Conservation (phyloP, 1,139 yeast species). For the Lodderomyces theae region DNA sequence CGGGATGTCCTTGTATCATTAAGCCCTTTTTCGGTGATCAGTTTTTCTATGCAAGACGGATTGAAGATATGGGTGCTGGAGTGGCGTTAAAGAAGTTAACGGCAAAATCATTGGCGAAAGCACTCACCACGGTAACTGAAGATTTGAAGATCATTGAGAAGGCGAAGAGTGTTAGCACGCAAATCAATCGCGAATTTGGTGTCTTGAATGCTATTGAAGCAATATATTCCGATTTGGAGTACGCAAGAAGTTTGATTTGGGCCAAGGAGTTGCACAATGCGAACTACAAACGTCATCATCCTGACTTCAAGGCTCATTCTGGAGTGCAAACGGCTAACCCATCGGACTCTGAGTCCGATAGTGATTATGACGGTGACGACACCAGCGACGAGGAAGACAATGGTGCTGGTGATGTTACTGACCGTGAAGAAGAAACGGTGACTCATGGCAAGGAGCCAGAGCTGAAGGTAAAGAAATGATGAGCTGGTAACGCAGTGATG, state of each 20-base stretch:
- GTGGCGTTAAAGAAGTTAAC: constrained; percentile 66
- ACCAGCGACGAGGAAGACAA: constrained; percentile 15
- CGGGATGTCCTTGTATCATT: constrained; percentile 85
- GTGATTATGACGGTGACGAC: constrained; percentile 15
- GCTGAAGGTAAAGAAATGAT: not conserved
- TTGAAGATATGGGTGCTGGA: constrained; percentile 92
- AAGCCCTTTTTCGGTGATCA: constrained; percentile 98
- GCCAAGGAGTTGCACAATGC: constrained; percentile 30
- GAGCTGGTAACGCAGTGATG: too few species aligned
- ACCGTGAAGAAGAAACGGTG: constrained; percentile 8
- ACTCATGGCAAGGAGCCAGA: not conserved
- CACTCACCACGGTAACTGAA: constrained; percentile 64
- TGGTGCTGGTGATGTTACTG: constrained; percentile 5
- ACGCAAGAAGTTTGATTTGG: constrained; percentile 51
- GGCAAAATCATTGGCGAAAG: constrained; percentile 58
- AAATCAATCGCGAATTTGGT: constrained; percentile 71
- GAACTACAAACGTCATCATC: constrained; percentile 20
- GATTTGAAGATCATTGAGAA: constrained; percentile 64
- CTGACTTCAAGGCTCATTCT: constrained; percentile 18
- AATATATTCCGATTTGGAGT: constrained; percentile 76
- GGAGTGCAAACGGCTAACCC: constrained; percentile 30
- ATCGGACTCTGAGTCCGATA: constrained; percentile 19
- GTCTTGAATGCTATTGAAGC: constrained; percentile 71
- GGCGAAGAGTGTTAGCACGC: constrained; percentile 60
- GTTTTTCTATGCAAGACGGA: constrained; percentile 81